Base-by-base conservation (phyloP, 1,139 yeast genomes). In the Debaryomyces sp. region DNA sequence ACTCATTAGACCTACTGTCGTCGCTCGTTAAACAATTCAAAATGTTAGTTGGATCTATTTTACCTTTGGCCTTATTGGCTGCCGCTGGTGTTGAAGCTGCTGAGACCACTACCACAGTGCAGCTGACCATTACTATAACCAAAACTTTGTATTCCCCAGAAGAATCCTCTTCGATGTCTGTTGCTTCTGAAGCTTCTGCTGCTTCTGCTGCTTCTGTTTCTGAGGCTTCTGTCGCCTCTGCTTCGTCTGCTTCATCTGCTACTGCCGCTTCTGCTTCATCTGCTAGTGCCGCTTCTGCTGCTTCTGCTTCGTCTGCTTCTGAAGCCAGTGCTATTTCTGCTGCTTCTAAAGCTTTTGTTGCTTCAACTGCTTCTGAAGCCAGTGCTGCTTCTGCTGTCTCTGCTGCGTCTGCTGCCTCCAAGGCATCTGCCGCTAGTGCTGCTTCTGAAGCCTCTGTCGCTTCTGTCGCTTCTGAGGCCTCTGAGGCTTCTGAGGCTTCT, bases 111-210 rank as follows among this genome's bases (percentile, higher is more conserved):
- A 77, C 81, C 50, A 78, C 83, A 41, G 59, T 74, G 41, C 57
- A 64, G 22, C 62, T 73, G 41, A 75, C 80, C 38, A 58, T 75
- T 50, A 75, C 79, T 44, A 58, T 73, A 57, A 75, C 80, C 55
- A 66, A 63, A 48, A 75, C 80, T 34, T 57, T 74, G 53, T 71
- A 71, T 63, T 68, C 77, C 45, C 79, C 78, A 39, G 65, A 67
- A 55, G 75, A 74, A 58, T 72, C 71, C 24, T 57, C 67, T 44
- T 65, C 73, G 43, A 42, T 69, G 10, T 51, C 59, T 42, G 59
- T 54, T 21, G 38, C 38, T 12, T 35, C 45, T 15, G 58, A 17
- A 12, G 32, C 42, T 23, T 12, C 39, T 21, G 23, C 24, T 5
- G 33, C 38, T 15, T 26, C 38, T 12, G 33, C 23, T 32, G 24